Conservation (phyloP, 805 yeast genomes). For the Yamadazyma laniorum region DNA sequence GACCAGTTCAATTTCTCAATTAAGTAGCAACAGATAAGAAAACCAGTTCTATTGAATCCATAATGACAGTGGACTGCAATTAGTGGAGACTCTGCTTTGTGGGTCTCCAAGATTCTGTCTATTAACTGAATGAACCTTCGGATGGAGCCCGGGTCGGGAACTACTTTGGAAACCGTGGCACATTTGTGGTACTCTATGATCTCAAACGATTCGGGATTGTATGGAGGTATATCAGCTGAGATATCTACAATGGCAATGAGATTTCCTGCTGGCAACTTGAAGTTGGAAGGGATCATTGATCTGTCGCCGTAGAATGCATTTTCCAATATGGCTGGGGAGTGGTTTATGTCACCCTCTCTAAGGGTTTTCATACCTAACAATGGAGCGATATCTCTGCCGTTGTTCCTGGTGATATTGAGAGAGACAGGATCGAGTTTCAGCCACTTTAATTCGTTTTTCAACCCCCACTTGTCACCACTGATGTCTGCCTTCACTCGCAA, state of each 20-base stretch:
- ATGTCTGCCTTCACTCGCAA: constrained; percentile 59
- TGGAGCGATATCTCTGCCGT: constrained; percentile 38
- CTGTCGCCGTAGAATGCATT: constrained; percentile 30
- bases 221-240: constrained; percentile 68
- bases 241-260: constrained; percentile 65
- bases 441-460: constrained; percentile 77
- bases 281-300: not conserved
- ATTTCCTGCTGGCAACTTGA: constrained; percentile 24
- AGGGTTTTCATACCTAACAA: constrained; percentile 74
- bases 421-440: constrained; percentile 52
- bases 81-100: constrained; percentile 28
- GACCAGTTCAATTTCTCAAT: constrained; percentile 58
- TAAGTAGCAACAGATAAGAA: constrained; percentile 65
- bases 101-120: constrained; percentile 40
- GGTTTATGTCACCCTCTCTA: constrained; percentile 58
- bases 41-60: constrained; percentile 80
- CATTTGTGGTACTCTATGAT: constrained; percentile 63
- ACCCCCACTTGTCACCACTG: constrained; percentile 74
- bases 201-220: constrained; percentile 56
- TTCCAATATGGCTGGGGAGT: constrained; percentile 60
- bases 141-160: constrained; percentile 63
- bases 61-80: constrained; percentile 78
- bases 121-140: constrained; percentile 53
- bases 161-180: constrained; percentile 76
- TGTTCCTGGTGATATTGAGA: constrained; percentile 34